A percentile compares a stretch with the other conserved stretches of the same genome.
Evolutionary conservation across 2,329 filamentous ascomycete genomes (phyloP).

Genomic region (Daldinia eschscholtzii): DNA sequence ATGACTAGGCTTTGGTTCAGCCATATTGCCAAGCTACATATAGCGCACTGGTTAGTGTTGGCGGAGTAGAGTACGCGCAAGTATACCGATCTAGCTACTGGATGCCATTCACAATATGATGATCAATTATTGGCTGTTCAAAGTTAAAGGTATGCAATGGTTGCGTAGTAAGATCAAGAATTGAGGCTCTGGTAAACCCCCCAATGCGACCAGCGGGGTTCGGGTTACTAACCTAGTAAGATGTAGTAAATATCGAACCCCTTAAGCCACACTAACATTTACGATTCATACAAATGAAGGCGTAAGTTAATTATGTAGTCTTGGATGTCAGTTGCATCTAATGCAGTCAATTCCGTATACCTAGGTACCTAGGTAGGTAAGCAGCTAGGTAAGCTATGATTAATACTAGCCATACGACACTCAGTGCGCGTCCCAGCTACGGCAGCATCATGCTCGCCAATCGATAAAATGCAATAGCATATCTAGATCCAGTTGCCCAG

Average conservation of each 20-base stretch:
- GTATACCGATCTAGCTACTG: not conserved
- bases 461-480: not conserved
- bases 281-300: conserved; percentile 4
- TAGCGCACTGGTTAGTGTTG: not conserved
- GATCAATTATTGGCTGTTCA: not conserved
- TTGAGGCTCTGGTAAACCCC: not conserved
- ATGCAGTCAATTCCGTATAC: not conserved
- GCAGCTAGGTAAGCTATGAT: not conserved
- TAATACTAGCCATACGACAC: conserved; percentile 10
- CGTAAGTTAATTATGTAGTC: not conserved
- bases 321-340: conserved; percentile 2
- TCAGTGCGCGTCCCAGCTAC: not conserved
- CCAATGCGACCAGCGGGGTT: conserved; percentile 28
- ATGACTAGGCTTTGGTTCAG: conserved; percentile 61
- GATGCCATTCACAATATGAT: not conserved
- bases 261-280: not conserved
- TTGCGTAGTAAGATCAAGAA: conserved; percentile 1
- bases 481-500: conserved; percentile 48
- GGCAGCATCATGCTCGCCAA: too few species aligned
- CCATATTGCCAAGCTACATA: conserved; percentile 35
- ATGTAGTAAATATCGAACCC: conserved; percentile 1
- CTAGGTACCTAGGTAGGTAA: not conserved
- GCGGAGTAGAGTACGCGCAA: too few species aligned
- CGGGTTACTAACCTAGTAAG: conserved; percentile 17
- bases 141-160: not conserved